phyloP scores from a whole-genome alignment of 208 protist species.

The Crithidia bombi region DNA sequence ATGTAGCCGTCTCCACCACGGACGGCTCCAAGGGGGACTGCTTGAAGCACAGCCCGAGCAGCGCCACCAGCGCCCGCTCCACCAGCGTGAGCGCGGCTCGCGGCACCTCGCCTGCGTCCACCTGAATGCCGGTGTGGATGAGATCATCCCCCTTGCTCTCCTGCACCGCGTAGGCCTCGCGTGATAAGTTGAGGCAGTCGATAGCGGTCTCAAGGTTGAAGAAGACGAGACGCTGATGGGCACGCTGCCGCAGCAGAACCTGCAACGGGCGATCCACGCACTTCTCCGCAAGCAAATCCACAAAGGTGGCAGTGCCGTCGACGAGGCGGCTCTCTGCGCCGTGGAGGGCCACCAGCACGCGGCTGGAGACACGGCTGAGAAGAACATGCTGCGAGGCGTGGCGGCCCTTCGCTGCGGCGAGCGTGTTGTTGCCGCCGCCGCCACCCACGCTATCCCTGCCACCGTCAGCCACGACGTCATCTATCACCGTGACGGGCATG shows the following conservation, averaged over 20 bases:
- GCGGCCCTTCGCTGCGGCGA: neutral
- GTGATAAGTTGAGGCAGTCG: slow-evolving; percentile 88
- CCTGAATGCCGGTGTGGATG: slow-evolving; percentile 37
- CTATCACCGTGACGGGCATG: neutral
- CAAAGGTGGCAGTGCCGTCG: slow-evolving; percentile 38
- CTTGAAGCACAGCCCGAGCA: slow-evolving; percentile 32
- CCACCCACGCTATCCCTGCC: neutral
- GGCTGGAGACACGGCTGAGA: slow-evolving; percentile 23
- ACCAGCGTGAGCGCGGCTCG: slow-evolving; percentile 25
- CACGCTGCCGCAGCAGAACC: slow-evolving; percentile 31
- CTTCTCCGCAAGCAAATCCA: slow-evolving; percentile 39
- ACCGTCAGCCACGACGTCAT: neutral
- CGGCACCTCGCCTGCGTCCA: slow-evolving; percentile 36
- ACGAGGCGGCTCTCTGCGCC: slow-evolving; percentile 31
- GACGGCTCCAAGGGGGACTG: slow-evolving; percentile 6
- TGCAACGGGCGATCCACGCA: slow-evolving; percentile 33
- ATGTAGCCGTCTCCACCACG: neutral
- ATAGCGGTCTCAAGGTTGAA: slow-evolving; percentile 91
- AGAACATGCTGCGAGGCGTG: neutral
- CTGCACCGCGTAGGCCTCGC: slow-evolving; percentile 64
- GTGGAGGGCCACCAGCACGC: slow-evolving; percentile 31
- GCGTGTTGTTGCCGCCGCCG: neutral
- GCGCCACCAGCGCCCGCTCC: slow-evolving; percentile 15
- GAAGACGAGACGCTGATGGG: slow-evolving; percentile 59
- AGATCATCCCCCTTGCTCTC: slow-evolving; percentile 39